phyloP scores from a whole-genome alignment of 2,329 filamentous ascomycete species.

The Stagonosporopsis cucurbitacearum region DNA sequence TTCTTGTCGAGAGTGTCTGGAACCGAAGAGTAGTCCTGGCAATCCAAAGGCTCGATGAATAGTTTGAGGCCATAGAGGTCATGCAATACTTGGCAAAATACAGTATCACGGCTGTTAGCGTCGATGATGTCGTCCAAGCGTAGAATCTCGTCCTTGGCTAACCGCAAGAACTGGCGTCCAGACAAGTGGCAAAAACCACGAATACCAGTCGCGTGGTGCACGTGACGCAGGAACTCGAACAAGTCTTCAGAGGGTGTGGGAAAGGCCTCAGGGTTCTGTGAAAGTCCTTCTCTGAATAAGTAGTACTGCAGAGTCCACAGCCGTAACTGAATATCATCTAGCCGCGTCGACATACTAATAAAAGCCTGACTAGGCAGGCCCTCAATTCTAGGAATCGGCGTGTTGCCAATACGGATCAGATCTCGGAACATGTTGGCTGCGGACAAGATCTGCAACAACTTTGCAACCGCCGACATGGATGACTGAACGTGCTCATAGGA shows the following conservation, averaged over 20 bases:
- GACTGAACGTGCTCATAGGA: conserved; percentile 78
- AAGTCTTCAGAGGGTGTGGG: conserved; percentile 72
- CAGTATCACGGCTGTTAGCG: conserved; percentile 70
- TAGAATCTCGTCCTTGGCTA: conserved; percentile 86
- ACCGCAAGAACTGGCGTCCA: conserved; percentile 85
- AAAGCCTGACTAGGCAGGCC: conserved; percentile 54
- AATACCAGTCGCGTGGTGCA: conserved; percentile 84
- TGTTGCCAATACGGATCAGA: conserved; percentile 78
- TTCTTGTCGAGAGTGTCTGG: conserved; percentile 78
- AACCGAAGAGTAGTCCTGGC: conserved; percentile 73
- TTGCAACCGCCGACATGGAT: conserved; percentile 74
- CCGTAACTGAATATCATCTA: conserved; percentile 86
- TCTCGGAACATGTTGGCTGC: conserved; percentile 84
- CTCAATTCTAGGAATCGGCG: conserved; percentile 65
- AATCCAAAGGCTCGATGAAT: conserved; percentile 45
- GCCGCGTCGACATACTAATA: conserved; percentile 65
- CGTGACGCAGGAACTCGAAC: conserved; percentile 77
- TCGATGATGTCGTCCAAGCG: conserved; percentile 77
- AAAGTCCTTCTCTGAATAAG: conserved; percentile 75
- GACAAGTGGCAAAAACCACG: conserved; percentile 85
- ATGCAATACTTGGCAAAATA: conserved; percentile 72
- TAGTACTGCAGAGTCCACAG: conserved; percentile 88
- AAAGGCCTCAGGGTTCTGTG: conserved; percentile 70
- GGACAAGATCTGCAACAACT: conserved; percentile 77
- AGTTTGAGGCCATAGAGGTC: conserved; percentile 49